Evolutionary conservation across 192 early-diverging fungal genomes (phyloP).

Genomic region (Mortierella hygrophila): DNA sequence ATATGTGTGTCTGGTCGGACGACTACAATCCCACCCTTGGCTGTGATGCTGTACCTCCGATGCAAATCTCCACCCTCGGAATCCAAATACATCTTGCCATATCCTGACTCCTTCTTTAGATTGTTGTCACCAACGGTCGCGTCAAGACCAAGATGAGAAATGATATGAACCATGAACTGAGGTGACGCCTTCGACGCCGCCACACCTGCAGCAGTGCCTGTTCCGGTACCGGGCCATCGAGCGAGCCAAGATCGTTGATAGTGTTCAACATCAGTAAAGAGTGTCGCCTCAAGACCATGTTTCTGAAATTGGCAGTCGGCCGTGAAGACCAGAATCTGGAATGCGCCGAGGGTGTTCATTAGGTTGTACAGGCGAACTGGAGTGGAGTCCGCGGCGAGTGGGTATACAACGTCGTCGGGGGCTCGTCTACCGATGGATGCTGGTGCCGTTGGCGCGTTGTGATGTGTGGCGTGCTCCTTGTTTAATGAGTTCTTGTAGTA

Average conservation of each 20-base stretch:
- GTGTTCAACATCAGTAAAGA: neutral
- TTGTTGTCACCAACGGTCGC: neutral
- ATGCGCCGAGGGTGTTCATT: neutral
- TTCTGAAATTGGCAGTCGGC: neutral
- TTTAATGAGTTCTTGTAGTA: constrained; percentile 22
- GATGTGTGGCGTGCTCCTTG: neutral
- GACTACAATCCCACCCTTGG: constrained; percentile 17
- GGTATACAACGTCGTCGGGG: neutral
- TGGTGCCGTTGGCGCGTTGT: neutral
- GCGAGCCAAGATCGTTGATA: neutral
- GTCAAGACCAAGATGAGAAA: neutral
- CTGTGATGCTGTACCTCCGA: neutral
- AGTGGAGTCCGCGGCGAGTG: neutral
- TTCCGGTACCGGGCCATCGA: neutral
- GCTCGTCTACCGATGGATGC: constrained; percentile 9
- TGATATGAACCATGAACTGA: neutral
- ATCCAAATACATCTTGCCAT: constrained; percentile 18
- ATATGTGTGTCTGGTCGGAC: constrained; percentile 29
- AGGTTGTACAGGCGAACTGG: constrained; percentile 9
- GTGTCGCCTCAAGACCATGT: neutral
- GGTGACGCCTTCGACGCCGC: neutral
- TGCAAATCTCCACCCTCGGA: neutral
- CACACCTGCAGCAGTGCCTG: neutral
- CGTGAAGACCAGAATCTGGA: constrained; percentile 26
- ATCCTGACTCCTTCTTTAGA: neutral